These are phyloP conservation scores for Solanum chilense DNA, from an alignment of 257 asterid species.

Conservation along the genomic window DNA sequence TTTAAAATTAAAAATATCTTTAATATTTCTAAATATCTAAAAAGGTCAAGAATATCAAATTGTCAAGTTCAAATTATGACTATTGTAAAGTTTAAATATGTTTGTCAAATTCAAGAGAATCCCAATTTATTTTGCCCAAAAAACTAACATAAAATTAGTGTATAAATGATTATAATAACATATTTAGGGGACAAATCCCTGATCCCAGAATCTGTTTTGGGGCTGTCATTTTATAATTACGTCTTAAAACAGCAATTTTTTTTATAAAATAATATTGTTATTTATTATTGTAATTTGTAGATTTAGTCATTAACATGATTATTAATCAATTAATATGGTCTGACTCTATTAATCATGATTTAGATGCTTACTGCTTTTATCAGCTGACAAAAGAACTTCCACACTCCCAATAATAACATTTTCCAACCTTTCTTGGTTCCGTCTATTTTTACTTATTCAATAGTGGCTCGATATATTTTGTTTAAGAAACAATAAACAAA, in stretches of 20 bases:
- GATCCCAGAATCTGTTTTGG: neutral
- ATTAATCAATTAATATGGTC: too few relatives aligned
- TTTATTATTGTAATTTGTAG: neutral
- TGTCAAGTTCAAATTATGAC: neutral
- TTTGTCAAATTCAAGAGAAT: too few relatives aligned
- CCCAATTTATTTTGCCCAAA: too few relatives aligned
- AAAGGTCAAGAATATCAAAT: neutral
- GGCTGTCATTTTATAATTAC: neutral
- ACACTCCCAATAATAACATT: too few relatives aligned
- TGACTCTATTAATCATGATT: neutral
- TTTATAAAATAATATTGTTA: neutral
- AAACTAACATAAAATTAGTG: neutral
- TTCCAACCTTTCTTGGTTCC: too few relatives aligned
- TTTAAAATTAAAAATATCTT: fast-evolving
- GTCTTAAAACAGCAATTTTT: neutral
- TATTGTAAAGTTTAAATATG: too few relatives aligned
- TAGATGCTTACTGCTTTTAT: neutral
- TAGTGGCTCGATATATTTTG: too few relatives aligned
- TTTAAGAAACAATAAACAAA: too few relatives aligned
- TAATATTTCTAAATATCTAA: too few relatives aligned
- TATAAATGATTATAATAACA: neutral
- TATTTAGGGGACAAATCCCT: neutral
- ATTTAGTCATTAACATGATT: too few relatives aligned
- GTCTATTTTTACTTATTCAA: too few relatives aligned
- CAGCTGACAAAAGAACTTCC: too few relatives aligned